These are phyloP conservation scores for Parmelia sp. DNA, from an alignment of 495 filamentous ascomycete genomes.

Conservation along the genomic window DNA sequence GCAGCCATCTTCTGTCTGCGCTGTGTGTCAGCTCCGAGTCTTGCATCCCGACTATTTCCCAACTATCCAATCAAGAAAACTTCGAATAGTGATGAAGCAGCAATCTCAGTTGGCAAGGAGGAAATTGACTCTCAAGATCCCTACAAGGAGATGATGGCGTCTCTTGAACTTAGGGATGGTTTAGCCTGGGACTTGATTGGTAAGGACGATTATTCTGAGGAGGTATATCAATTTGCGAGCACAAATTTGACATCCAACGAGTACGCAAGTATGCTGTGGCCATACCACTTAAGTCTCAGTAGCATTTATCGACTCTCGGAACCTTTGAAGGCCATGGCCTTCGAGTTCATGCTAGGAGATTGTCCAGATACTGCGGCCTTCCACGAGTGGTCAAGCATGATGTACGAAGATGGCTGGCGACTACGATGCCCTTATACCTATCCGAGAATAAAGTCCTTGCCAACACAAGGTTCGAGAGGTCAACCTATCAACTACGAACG, in stretches of 20 bases:
- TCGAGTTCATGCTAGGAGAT: background rate
- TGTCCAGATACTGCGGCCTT: background rate
- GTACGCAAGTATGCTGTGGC: conserved; percentile 11
- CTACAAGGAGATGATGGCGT: background rate
- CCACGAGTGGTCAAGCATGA: too few species aligned
- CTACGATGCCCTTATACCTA: too few species aligned
- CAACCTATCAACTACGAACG: too few species aligned
- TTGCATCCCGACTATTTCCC: background rate
- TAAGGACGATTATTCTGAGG: too few species aligned
- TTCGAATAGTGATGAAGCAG: background rate
- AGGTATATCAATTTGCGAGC: background rate
- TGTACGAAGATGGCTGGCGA: too few species aligned
- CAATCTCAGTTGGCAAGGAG: background rate
- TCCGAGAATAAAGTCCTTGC: too few species aligned
- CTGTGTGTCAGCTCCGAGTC: background rate
- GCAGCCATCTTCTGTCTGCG: conserved; percentile 12
- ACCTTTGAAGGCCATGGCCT: background rate
- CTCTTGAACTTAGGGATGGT: background rate
- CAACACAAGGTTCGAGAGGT: too few species aligned
- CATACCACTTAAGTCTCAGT: background rate
- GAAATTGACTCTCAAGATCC: too few species aligned
- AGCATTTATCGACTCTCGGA: background rate
- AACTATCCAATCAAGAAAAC: background rate
- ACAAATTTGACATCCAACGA: background rate
- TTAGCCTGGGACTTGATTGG: too few species aligned